Percentiles rank a stretch among this genome's conserved stretches.
phyloP scores from a whole-genome alignment of 345 rosid genomes.

The Lepidium didymum region DNA sequence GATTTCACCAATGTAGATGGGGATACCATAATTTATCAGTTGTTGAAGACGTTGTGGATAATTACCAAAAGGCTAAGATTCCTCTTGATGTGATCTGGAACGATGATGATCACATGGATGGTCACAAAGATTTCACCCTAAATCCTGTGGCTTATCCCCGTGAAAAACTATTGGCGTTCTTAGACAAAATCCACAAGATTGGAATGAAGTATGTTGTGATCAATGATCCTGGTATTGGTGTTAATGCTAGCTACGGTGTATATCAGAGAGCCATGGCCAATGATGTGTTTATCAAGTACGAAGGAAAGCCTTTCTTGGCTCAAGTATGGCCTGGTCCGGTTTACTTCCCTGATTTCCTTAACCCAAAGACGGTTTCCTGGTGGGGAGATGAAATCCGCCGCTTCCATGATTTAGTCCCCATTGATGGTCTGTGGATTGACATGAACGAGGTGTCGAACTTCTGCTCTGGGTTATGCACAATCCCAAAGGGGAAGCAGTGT shows the following conservation, averaged over 20 bases:
- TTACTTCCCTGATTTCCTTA: slow-evolving; percentile 92
- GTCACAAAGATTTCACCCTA: slow-evolving; percentile 87
- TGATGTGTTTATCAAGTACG: slow-evolving; percentile 87
- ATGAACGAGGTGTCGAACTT: slow-evolving; percentile 97
- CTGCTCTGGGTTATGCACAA: slow-evolving; percentile 69
- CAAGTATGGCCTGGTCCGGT: slow-evolving; percentile 99
- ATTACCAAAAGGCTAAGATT: slow-evolving; percentile 71
- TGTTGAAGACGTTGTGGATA: slow-evolving; percentile 87
- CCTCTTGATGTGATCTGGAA: slow-evolving; percentile 97
- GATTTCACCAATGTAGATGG: slow-evolving; percentile 98
- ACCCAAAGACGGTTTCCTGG: slow-evolving; percentile 85
- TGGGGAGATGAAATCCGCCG: slow-evolving; percentile 90
- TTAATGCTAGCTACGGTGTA: slow-evolving; percentile 70
- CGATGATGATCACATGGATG: slow-evolving; percentile 98
- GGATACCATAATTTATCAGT: slow-evolving; percentile 94
- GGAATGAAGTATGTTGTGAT: slow-evolving; percentile 95
- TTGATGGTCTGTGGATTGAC: slow-evolving; percentile 93
- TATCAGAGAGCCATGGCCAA: slow-evolving; percentile 72
- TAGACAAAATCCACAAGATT: slow-evolving; percentile 64
- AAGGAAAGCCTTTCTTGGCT: slow-evolving; percentile 76
- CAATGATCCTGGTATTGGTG: slow-evolving; percentile 71
- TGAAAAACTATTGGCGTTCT: slow-evolving; percentile 69
- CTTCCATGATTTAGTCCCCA: slow-evolving; percentile 82
- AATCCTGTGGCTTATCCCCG: slow-evolving; percentile 62
- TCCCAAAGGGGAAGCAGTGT: slow-evolving; percentile 59